phyloP scores from a whole-genome alignment of 1,284 basidiomycete species.

The Xerocomus nothofagi region DNA sequence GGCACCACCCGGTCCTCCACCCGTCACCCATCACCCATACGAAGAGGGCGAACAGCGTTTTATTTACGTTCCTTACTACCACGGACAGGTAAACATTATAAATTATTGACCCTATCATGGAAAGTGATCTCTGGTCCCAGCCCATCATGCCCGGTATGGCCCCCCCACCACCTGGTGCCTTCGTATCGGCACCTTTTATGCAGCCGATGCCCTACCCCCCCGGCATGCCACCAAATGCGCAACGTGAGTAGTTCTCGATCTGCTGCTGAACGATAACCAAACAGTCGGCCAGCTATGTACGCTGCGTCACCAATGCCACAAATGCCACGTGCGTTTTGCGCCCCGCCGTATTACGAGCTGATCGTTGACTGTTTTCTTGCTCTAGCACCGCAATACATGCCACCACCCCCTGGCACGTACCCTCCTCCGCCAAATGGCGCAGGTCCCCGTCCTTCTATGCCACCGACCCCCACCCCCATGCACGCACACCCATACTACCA shows the following conservation, averaged over 20 bases:
- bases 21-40: conserved; percentile 68
- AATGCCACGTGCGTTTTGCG: conserved; percentile 68
- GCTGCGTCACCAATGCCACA: conserved; percentile 72
- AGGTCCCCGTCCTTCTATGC: conserved; percentile 78
- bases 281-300: conserved; percentile 64
- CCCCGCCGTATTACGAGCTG: neutral
- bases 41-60: conserved; percentile 70
- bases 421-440: conserved; percentile 73
- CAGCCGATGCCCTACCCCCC: conserved; percentile 79
- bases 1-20: conserved; percentile 61
- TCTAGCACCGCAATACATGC: conserved; percentile 70
- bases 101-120: neutral
- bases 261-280: neutral
- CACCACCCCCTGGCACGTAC: conserved; percentile 64
- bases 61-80: conserved; percentile 71
- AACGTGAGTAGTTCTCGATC: conserved; percentile 31
- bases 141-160: conserved; percentile 81
- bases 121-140: conserved; percentile 33
- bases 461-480: conserved; percentile 78
- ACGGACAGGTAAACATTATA: conserved; percentile 56
- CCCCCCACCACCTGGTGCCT: conserved; percentile 72
- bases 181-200: conserved; percentile 77
- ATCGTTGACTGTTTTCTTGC: conserved; percentile 6
- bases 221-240: conserved; percentile 72
- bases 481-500: conserved; percentile 84